Evolutionary conservation across 306 rosid species (phyloP).

Genomic region (Castanopsis chinensis): DNA sequence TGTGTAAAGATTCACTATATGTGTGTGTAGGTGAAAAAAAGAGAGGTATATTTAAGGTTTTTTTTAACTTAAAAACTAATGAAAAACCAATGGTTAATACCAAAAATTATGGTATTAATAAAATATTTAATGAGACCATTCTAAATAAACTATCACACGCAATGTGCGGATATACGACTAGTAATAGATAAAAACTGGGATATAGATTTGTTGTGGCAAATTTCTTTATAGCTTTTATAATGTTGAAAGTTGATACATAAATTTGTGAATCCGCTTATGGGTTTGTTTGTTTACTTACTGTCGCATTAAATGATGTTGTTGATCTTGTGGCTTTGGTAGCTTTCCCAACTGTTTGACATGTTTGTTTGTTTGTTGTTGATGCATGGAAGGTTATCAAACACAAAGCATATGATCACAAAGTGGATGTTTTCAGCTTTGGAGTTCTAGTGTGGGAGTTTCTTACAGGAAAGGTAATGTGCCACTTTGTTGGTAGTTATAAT

Average conservation of each 20-base stretch:
- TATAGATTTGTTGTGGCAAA: background rate
- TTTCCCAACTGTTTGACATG: background rate
- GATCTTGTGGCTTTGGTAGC: background rate
- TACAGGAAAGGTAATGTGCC: slow-evolving; percentile 65
- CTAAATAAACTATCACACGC: too few species aligned
- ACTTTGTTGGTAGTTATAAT: background rate
- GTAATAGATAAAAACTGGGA: background rate
- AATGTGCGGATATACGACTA: too few species aligned
- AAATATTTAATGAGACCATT: too few species aligned
- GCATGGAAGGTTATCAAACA: slow-evolving; percentile 73
- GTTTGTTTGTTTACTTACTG: background rate
- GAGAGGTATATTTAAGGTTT: too few species aligned
- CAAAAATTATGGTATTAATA: too few species aligned
- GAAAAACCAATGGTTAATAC: too few species aligned
- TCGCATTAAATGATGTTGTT: background rate
- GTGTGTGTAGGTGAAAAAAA: too few species aligned
- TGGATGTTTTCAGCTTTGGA: slow-evolving; percentile 81
- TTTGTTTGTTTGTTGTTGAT: slow-evolving; percentile 22
- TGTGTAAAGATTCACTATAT: too few species aligned
- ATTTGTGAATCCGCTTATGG: background rate
- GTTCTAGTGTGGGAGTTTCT: slow-evolving; percentile 77
- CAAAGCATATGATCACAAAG: slow-evolving; percentile 68
- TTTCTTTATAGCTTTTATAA: background rate
- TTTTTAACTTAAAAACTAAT: too few species aligned
- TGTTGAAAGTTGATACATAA: background rate